phyloP scores from a whole-genome alignment of 495 filamentous ascomycete genomes.

The Hypoxylon intermedium region DNA sequence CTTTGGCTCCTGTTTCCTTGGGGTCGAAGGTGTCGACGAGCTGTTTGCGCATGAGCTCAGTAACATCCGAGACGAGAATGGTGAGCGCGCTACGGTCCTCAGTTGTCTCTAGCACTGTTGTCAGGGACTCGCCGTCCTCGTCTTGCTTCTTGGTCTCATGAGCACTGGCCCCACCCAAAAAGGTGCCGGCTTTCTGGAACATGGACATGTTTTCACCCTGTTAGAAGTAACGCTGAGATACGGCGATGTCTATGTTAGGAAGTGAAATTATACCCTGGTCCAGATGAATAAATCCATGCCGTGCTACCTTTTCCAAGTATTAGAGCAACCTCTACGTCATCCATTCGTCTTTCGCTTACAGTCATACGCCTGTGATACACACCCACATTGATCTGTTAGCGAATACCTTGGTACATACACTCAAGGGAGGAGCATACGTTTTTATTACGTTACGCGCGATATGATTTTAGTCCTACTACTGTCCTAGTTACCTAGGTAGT shows the following conservation, averaged over 20 bases:
- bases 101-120: slow-evolving; percentile 38
- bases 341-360: slow-evolving; percentile 10
- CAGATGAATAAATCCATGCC: background rate
- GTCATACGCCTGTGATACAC: slow-evolving; percentile 13
- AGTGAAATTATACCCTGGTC: background rate
- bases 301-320: slow-evolving; percentile 8
- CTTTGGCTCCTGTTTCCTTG: slow-evolving; percentile 29
- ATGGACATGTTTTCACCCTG: slow-evolving; percentile 6
- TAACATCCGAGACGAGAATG: slow-evolving; percentile 49
- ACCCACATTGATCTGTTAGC: too few species aligned
- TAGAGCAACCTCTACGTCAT: slow-evolving; percentile 25
- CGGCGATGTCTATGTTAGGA: background rate
- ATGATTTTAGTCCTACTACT: too few species aligned
- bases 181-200: slow-evolving; percentile 35
- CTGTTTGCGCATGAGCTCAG: slow-evolving; percentile 50
- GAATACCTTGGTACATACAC: too few species aligned
- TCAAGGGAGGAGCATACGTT: too few species aligned
- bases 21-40: slow-evolving; percentile 50
- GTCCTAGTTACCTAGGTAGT: too few species aligned
- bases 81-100: slow-evolving; percentile 47
- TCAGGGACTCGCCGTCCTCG: slow-evolving; percentile 39
- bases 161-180: slow-evolving; percentile 21
- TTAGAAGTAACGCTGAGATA: background rate
- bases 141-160: slow-evolving; percentile 16
- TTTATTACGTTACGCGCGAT: too few species aligned